Evolutionary conservation across 306 rosid genomes (phyloP).

Genomic region (Begonia peltatifolia): DNA sequence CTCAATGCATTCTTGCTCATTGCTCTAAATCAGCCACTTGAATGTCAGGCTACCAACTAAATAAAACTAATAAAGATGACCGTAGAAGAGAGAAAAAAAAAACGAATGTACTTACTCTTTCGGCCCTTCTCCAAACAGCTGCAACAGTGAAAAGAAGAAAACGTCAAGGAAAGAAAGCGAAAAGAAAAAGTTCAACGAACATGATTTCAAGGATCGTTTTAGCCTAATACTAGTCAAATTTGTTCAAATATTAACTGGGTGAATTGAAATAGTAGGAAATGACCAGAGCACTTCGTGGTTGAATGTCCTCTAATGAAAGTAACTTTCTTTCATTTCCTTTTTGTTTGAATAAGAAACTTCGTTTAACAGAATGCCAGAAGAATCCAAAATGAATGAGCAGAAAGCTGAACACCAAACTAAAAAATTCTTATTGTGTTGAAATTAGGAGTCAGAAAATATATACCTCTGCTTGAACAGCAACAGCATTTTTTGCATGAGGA

Average conservation of each 20-base stretch:
- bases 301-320: no score
- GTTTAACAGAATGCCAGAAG: no score
- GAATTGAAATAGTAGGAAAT: no score
- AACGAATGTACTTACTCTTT: constrained; percentile 38
- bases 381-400: neutral
- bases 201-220: neutral
- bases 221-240: neutral
- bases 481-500: constrained; percentile 77
- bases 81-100: constrained; percentile 1
- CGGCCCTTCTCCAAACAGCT: constrained; percentile 65
- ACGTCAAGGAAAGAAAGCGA: no score
- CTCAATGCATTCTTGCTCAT: constrained; percentile 69
- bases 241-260: neutral
- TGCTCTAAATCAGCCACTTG: constrained; percentile 23
- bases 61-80: constrained; percentile 7
- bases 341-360: no score
- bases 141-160: constrained; percentile 11
- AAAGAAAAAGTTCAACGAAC: constrained; percentile 7
- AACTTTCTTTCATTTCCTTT: no score
- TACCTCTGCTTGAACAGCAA: constrained; percentile 83
- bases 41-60: constrained; percentile 4
- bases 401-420: neutral
- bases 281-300: no score
- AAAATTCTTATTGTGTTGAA: no score
- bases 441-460: neutral